Conservation (phyloP, 352 stramenopile species). For the Poterioochromonas sp. region DNA sequence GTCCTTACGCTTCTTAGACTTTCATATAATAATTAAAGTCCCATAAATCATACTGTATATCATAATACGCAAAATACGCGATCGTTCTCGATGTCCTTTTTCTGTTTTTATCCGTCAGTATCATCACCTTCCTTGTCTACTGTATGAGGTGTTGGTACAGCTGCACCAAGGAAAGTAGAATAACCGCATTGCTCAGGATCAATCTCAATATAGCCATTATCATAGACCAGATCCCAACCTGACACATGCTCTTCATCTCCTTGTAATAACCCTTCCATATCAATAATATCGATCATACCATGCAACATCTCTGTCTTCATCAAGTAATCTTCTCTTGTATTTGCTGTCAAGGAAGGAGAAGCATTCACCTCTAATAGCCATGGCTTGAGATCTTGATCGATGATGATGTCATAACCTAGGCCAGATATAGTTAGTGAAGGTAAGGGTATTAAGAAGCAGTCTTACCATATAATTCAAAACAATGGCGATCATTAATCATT, state of each 20-base stretch:
- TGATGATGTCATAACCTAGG: conserved; percentile 84
- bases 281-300: conserved; percentile 84
- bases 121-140: background rate
- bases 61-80: no score
- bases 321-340: conserved; percentile 75
- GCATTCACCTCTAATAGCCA: conserved; percentile 88
- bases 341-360: conserved; percentile 77
- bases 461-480: conserved; percentile 81
- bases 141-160: background rate
- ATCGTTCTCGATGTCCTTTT: no score
- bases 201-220: conserved; percentile 45
- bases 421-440: background rate
- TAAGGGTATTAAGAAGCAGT: background rate
- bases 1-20: no score
- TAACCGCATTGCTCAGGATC: conserved; percentile 31
- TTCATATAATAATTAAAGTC: no score
- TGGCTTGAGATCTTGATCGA: conserved; percentile 77
- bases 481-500: conserved; percentile 89
- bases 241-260: conserved; percentile 51
- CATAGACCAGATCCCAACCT: conserved; percentile 55
- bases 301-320: conserved; percentile 85
- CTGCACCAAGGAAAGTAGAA: conserved; percentile 17
- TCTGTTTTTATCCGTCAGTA: no score
- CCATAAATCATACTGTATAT: no score
- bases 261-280: conserved; percentile 67